A percentile compares a stretch with the other conserved stretches of the same genome.
Conservation (phyloP, 2,329 filamentous ascomycete species). For the Cadophora sp. region DNA sequence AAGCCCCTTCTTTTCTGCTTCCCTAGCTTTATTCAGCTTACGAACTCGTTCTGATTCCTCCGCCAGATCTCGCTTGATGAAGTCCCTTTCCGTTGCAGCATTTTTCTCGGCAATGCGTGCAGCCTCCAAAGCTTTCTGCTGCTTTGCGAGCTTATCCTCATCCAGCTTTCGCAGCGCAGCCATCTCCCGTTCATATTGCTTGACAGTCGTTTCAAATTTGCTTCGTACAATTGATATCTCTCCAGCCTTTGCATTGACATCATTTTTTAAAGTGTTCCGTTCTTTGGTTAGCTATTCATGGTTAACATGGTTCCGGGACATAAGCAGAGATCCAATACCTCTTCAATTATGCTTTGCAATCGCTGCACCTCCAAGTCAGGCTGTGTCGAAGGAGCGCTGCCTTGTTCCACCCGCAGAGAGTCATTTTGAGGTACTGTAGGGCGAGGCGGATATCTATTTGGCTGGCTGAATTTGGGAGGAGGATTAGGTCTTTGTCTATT, state of each 20-base stretch:
- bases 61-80: constrained; percentile 73
- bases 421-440: constrained; percentile 27
- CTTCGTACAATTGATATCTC: constrained; percentile 78
- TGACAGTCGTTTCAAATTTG: constrained; percentile 67
- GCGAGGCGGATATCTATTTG: constrained; percentile 17
- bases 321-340: constrained; percentile 31
- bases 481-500: constrained; percentile 26
- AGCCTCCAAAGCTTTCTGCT: constrained; percentile 68
- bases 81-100: constrained; percentile 73
- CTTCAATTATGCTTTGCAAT: constrained; percentile 38
- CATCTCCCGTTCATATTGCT: constrained; percentile 69
- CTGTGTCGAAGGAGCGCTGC: constrained; percentile 25
- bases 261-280: constrained; percentile 60
- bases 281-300: constrained; percentile 53
- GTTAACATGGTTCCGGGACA: constrained; percentile 21
- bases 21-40: constrained; percentile 51
- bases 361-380: constrained; percentile 29
- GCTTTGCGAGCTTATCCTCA: constrained; percentile 67
- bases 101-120: constrained; percentile 70
- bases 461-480: constrained; percentile 27
- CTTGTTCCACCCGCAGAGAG: constrained; percentile 27
- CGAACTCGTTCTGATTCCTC: constrained; percentile 57
- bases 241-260: constrained; percentile 68
- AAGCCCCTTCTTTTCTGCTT: constrained; percentile 49
- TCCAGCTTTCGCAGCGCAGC: constrained; percentile 66